Conservation (phyloP, 2,329 filamentous ascomycete genomes). For the Dothistroma pini region DNA sequence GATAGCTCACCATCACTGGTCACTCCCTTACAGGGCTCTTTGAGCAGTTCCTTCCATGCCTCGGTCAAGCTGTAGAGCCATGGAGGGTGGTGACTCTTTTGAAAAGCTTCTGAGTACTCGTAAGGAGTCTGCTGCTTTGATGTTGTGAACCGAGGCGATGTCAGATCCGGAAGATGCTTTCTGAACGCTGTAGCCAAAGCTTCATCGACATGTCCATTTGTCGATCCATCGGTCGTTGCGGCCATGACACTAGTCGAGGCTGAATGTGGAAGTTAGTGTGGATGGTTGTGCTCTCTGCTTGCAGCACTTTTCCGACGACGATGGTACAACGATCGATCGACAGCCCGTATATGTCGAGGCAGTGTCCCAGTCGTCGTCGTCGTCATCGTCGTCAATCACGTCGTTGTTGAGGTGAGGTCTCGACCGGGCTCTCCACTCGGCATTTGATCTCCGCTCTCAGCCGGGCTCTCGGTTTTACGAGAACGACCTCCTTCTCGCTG, state of each 20-base stretch:
- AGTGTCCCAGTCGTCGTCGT: not conserved
- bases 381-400: slow-evolving; percentile 11
- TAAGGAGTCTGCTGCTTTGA: slow-evolving; percentile 60
- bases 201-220: slow-evolving; percentile 14
- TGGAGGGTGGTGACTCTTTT: slow-evolving; percentile 26
- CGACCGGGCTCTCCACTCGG: slow-evolving; percentile 12
- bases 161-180: slow-evolving; percentile 59
- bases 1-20: slow-evolving; percentile 60
- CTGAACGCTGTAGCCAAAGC: slow-evolving; percentile 43
- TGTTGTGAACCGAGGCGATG: slow-evolving; percentile 56
- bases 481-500: not conserved
- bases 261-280: not conserved
- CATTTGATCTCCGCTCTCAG: slow-evolving; percentile 5
- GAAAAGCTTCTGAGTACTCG: slow-evolving; percentile 49
- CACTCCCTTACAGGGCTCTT: slow-evolving; percentile 68
- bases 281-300: not conserved
- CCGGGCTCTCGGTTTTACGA: slow-evolving; percentile 7
- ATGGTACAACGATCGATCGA: not conserved
- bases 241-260: not conserved
- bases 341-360: not conserved
- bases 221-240: not conserved
- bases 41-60: slow-evolving; percentile 25
- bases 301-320: not conserved
- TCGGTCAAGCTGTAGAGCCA: slow-evolving; percentile 27
- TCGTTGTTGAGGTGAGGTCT: slow-evolving; percentile 11